phyloP scores from a whole-genome alignment of 2,329 filamentous ascomycete genomes.

The Colletotrichum sp. region DNA sequence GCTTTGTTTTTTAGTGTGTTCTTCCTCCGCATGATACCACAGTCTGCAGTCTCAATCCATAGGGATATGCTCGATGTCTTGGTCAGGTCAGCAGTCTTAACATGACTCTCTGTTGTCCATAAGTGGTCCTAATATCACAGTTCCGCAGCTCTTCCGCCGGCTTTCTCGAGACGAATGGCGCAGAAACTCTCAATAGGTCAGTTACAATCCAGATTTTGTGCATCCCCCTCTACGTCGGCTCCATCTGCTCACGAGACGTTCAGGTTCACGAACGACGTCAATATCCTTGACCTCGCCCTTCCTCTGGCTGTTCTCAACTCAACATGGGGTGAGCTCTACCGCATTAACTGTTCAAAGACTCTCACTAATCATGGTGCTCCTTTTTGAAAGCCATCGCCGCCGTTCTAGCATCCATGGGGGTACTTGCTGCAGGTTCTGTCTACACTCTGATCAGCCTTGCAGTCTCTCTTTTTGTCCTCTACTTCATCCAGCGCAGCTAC shows the following conservation, averaged over 20 bases:
- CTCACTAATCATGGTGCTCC: too few species aligned
- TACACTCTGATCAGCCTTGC: background rate
- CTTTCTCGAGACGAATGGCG: background rate
- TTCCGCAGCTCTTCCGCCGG: background rate
- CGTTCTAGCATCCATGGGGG: background rate
- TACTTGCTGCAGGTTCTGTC: background rate
- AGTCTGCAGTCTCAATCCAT: background rate
- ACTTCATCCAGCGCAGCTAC: background rate
- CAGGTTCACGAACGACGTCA: background rate
- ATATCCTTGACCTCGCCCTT: background rate
- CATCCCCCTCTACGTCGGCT: fast-evolving
- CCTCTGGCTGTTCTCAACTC: background rate
- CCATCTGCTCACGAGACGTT: background rate
- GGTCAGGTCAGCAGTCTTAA: background rate
- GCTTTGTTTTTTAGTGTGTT: background rate
- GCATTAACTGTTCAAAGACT: too few species aligned
- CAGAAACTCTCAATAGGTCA: background rate
- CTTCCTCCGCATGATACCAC: background rate
- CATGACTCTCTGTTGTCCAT: background rate
- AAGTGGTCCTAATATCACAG: background rate
- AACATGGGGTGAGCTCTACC: background rate
- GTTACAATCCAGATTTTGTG: background rate
- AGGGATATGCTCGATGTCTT: background rate
- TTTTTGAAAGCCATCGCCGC: background rate
- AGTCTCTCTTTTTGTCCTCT: background rate